Evolutionary conservation across 805 yeast genomes (phyloP), one percentile per base, ranked within the genome.

Genomic region (Grigorovia humatica): DNA sequence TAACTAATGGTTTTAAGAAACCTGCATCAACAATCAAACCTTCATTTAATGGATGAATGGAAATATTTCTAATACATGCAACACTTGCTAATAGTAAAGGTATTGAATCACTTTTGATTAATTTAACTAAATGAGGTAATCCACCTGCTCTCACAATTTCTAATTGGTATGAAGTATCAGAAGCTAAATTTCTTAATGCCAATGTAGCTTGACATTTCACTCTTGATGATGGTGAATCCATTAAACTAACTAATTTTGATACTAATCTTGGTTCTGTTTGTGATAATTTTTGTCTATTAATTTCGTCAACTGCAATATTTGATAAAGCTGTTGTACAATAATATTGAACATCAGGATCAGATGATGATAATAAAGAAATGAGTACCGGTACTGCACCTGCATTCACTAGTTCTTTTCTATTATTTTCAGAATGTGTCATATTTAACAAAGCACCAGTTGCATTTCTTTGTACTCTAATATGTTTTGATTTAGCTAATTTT

Each of bases 151-250:
- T 79, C 17, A 91, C 98, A 58, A 91, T 90, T 66, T 91, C 98
- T 55, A 91, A 79, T 72, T 93, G 99, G 71, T 93, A 93, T 57
- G 89, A 85, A 17, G 93, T 88, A 70, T 93, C 99, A 4, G 96
- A 85, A 1, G 99, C 99, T 63, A 93, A 78, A 66, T 93, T 93
- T 71, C 99, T 80, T 59, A 93, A 76, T 1, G 98, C 99, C 56
- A 93, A 75, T 4, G 99, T 95, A 0, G 99, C 98, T 73, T 93
- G 99, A 70, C 99, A 93, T 70, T 93, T 97, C 40, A 93, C 97
- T 60, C 98, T 79, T 41, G 97, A 91, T 46, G 93, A 81, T 12
- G 89, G 84, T 2, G 95, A 86, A 65, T 88, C 95, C 98, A 93
- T 91, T 58, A 93, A 76, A 56, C 80, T 80, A 29, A 93, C 96